phyloP scores from a whole-genome alignment of 2,329 filamentous ascomycete species.

The Ceratocystis harringtonii region DNA sequence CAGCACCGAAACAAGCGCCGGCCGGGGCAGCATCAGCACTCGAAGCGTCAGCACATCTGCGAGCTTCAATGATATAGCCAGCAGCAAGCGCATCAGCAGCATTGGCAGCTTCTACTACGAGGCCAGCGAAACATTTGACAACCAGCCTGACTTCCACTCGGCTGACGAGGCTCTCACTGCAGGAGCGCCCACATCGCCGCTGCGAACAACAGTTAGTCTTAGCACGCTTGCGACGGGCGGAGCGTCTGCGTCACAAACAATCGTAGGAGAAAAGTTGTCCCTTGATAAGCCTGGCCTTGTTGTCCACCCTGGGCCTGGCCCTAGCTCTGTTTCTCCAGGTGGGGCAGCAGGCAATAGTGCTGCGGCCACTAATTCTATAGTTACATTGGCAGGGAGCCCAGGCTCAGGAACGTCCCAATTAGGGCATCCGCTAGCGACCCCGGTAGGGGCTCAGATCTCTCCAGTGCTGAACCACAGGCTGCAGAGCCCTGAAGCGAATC shows the following conservation, averaged over 20 bases:
- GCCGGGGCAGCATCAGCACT: neutral
- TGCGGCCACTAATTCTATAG: neutral
- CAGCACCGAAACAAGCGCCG: neutral
- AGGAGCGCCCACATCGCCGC: neutral
- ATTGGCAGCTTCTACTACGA: constrained; percentile 3
- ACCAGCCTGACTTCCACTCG: neutral
- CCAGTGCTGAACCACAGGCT: neutral
- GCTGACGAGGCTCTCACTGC: neutral
- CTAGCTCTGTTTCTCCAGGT: neutral
- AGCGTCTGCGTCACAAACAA: neutral
- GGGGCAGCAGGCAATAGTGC: neutral
- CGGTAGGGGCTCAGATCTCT: neutral
- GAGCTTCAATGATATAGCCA: neutral
- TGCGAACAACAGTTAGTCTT: neutral
- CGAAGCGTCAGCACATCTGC: neutral
- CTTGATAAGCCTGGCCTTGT: too few relatives aligned
- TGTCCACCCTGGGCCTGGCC: neutral
- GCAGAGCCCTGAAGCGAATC: neutral
- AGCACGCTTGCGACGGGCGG: neutral
- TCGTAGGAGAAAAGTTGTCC: too few relatives aligned
- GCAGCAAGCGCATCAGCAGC: neutral
- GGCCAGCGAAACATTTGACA: neutral
- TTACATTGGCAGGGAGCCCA: neutral
- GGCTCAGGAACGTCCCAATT: neutral
- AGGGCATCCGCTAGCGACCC: neutral